Conservation (phyloP, 176 grass and related monocot genomes). For the Ampelocalamus luodianensis region DNA sequence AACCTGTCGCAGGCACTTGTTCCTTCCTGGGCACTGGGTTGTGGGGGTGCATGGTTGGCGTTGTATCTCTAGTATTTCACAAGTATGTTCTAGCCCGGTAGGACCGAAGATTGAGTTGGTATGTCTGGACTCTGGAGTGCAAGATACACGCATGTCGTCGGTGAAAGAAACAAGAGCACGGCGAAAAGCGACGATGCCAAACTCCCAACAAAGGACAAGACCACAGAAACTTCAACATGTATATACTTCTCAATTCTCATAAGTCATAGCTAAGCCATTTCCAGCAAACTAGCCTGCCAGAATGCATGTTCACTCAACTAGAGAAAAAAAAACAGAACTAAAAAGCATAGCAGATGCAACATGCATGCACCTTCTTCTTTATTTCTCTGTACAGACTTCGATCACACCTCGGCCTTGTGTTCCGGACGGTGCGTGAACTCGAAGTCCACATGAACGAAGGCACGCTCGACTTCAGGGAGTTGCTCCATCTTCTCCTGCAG, state of each 20-base stretch:
- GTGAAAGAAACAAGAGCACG: neutral
- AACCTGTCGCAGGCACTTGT: neutral
- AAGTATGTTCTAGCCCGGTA: neutral
- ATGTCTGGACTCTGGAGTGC: neutral
- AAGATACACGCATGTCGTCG: neutral
- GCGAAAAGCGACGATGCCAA: neutral
- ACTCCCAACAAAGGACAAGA: neutral
- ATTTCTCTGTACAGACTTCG: neutral
- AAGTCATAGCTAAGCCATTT: neutral
- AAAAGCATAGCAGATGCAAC: neutral
- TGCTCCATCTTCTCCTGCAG: constrained; percentile 90
- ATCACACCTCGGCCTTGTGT: constrained; percentile 67
- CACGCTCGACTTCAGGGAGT: constrained; percentile 78
- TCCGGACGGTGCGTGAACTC: constrained; percentile 72
- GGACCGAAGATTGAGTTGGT: neutral
- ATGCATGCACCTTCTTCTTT: neutral
- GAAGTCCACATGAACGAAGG: constrained; percentile 88
- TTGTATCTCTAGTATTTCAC: neutral
- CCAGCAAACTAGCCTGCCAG: neutral
- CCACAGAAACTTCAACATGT: neutral
- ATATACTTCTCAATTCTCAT: neutral
- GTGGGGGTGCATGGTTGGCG: neutral
- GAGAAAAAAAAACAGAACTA: neutral
- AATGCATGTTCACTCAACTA: neutral
- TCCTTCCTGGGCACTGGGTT: neutral